phyloP scores from a whole-genome alignment of 2,329 filamentous ascomycete genomes.

The Onygenales sp. region DNA sequence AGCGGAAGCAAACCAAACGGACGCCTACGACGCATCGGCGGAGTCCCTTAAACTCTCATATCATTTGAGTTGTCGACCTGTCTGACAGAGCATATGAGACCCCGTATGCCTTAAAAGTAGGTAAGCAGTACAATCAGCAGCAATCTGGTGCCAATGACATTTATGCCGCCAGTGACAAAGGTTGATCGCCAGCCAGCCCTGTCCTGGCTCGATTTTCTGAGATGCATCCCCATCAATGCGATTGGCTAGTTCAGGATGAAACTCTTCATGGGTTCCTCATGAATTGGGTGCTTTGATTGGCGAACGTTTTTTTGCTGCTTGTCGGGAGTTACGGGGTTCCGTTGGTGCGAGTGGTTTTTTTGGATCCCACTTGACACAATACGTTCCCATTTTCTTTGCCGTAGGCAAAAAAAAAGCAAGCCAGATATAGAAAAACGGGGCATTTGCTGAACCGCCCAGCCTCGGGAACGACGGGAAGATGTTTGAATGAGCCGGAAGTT shows the following conservation, averaged over 20 bases:
- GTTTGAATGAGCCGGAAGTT: too few relatives aligned
- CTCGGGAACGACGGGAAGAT: too few relatives aligned
- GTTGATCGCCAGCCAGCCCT: neutral
- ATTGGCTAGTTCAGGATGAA: neutral
- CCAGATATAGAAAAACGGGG: too few relatives aligned
- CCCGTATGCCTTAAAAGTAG: neutral
- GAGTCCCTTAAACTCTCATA: too few relatives aligned
- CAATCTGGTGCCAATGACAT: neutral
- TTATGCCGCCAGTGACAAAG: neutral
- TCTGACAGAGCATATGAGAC: too few relatives aligned
- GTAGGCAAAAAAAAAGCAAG: too few relatives aligned
- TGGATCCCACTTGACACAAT: neutral
- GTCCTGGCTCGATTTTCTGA: neutral
- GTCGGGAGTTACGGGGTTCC: neutral
- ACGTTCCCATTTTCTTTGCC: too few relatives aligned
- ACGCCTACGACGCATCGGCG: too few relatives aligned
- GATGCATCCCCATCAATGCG: neutral
- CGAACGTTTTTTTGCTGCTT: neutral
- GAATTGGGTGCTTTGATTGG: neutral
- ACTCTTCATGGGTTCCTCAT: neutral
- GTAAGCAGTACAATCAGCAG: neutral
- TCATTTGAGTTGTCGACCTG: too few relatives aligned
- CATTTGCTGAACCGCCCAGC: too few relatives aligned
- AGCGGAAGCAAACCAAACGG: too few relatives aligned
- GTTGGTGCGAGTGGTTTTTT: neutral